phyloP scores from a whole-genome alignment of 108 stramenopile species.

The Skeletonema menzelii region DNA sequence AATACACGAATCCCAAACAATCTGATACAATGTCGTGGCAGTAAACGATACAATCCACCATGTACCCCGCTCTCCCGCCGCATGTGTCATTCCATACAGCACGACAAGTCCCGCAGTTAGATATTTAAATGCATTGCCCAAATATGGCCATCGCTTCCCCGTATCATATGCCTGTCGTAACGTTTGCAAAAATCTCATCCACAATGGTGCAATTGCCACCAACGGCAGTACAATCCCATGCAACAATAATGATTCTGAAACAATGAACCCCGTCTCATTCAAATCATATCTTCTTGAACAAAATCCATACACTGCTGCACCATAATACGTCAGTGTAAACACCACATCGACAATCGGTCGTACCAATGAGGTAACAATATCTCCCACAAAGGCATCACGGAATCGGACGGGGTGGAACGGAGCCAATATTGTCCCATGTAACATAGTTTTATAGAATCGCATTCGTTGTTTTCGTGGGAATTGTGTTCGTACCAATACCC shows the following conservation, averaged over 20 bases:
- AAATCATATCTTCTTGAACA: constrained; percentile 59
- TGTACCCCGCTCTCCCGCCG: constrained; percentile 60
- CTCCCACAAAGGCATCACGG: constrained; percentile 84
- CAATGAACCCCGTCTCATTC: constrained; percentile 50
- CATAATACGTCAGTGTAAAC: constrained; percentile 77
- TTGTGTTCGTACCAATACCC: constrained; percentile 64
- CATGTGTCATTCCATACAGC: constrained; percentile 86
- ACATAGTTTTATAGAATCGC: constrained; percentile 73
- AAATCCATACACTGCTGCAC: constrained; percentile 68
- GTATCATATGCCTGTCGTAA: constrained; percentile 79
- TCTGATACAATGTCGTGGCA: constrained; percentile 73
- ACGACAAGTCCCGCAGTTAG: constrained; percentile 73
- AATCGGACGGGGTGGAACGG: constrained; percentile 67
- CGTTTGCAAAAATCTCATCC: constrained; percentile 82
- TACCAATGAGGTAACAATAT: constrained; percentile 77
- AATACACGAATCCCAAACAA: constrained; percentile 83
- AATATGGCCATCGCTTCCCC: constrained; percentile 79
- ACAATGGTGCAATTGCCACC: constrained; percentile 73
- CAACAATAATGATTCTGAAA: constrained; percentile 70
- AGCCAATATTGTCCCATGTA: constrained; percentile 68
- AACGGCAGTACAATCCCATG: constrained; percentile 80
- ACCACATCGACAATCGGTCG: constrained; percentile 79
- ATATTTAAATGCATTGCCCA: constrained; percentile 87
- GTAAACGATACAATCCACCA: constrained; percentile 67
- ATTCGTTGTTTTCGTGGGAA: constrained; percentile 68